A percentile compares a stretch with the other conserved stretches of the same genome.
Evolutionary conservation across 2,329 filamentous ascomycete species (phyloP).

Genomic region (Ilyonectria sp.): DNA sequence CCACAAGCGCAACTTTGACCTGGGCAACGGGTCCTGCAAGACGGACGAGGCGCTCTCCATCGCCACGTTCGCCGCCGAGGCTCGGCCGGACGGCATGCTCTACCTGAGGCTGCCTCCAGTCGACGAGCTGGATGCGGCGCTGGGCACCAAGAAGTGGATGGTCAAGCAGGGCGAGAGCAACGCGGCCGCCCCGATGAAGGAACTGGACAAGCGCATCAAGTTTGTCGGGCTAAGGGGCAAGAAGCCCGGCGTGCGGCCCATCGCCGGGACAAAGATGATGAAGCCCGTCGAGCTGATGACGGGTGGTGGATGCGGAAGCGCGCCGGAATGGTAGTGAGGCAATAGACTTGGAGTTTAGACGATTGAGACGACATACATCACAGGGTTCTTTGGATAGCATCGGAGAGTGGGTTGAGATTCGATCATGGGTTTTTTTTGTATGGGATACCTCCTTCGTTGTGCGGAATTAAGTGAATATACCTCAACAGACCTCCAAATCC

Average conservation of each 20-base stretch:
- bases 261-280: constrained; percentile 51
- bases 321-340: constrained; percentile 62
- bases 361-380: not conserved
- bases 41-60: constrained; percentile 85
- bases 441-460: constrained; percentile 31
- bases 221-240: constrained; percentile 62
- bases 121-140: constrained; percentile 82
- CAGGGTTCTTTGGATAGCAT: constrained; percentile 5
- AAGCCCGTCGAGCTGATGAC: constrained; percentile 56
- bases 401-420: constrained; percentile 16
- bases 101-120: constrained; percentile 86
- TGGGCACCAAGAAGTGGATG: constrained; percentile 86
- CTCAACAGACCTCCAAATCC: constrained; percentile 24
- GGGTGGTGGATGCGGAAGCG: constrained; percentile 57
- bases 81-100: constrained; percentile 80
- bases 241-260: constrained; percentile 58
- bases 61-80: constrained; percentile 85
- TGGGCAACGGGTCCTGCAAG: constrained; percentile 79
- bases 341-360: constrained; percentile 31
- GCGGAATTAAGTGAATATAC: constrained; percentile 34
- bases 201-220: constrained; percentile 63
- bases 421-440: constrained; percentile 32
- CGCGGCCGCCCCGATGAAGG: constrained; percentile 53
- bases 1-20: constrained; percentile 91
- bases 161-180: constrained; percentile 78